These are phyloP conservation scores for Podila epicladia DNA, from an alignment of 192 early-diverging fungal species.

Conservation along the genomic window DNA sequence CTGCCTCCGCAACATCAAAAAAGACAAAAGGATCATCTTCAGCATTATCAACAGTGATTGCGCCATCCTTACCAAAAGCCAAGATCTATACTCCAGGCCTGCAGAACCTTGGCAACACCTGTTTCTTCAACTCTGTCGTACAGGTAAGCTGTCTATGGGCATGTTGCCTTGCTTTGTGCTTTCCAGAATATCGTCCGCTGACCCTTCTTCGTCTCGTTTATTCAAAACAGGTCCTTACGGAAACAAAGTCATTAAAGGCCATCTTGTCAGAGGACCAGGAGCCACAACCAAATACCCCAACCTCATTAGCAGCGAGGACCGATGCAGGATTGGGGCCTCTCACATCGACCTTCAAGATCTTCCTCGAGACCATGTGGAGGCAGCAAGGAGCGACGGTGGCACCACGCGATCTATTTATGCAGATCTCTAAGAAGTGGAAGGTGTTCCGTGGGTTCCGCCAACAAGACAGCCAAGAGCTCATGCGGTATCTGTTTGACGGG, in stretches of 20 bases:
- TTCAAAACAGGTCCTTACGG: conserved; percentile 21
- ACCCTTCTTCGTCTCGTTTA: not conserved
- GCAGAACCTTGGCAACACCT: conserved; percentile 80
- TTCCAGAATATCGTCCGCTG: not conserved
- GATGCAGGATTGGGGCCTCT: conserved; percentile 24
- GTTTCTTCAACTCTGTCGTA: conserved; percentile 83
- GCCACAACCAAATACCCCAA: not conserved
- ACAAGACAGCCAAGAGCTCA: conserved; percentile 77
- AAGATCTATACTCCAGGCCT: conserved; percentile 62
- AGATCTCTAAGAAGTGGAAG: conserved; percentile 58
- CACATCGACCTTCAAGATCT: conserved; percentile 21
- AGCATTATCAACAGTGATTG: not conserved
- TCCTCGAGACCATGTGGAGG: conserved; percentile 43
- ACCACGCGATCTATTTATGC: conserved; percentile 62
- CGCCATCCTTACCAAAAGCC: conserved; percentile 1
- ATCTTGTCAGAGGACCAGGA: conserved; percentile 26
- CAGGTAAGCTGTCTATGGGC: conserved; percentile 49
- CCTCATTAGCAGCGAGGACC: conserved; percentile 27
- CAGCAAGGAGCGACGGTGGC: conserved; percentile 42
- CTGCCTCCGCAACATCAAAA: conserved; percentile 7
- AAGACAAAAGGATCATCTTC: conserved; percentile 14
- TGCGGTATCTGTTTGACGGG: conserved; percentile 70
- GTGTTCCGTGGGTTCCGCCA: conserved; percentile 66
- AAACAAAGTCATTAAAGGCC: conserved; percentile 34
- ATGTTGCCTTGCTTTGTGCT: not conserved